Conservation (phyloP, 768 basidiomycete species). For the Coprinopsis marcescibilis region DNA sequence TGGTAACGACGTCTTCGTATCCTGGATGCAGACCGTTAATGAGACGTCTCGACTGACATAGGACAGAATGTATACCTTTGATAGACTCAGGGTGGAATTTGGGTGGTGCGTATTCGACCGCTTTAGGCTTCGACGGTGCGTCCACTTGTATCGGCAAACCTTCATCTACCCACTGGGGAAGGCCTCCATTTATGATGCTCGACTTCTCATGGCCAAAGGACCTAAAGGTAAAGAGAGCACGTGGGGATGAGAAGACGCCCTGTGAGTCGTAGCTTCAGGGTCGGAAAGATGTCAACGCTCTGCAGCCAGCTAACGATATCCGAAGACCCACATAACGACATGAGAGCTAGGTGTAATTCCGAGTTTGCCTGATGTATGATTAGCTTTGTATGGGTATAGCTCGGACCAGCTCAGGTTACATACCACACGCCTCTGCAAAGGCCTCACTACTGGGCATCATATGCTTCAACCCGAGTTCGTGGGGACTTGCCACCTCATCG, state of each 20-base stretch:
- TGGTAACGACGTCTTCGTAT: conserved; percentile 77
- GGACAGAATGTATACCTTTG: conserved; percentile 35
- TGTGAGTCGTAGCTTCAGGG: conserved; percentile 76
- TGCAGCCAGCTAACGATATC: not conserved
- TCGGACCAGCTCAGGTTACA: conserved; percentile 19
- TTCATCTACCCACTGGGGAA: conserved; percentile 74
- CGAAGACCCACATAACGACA: conserved; percentile 65
- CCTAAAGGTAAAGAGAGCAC: conserved; percentile 92
- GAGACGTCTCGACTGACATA: not conserved
- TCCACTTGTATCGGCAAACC: conserved; percentile 48
- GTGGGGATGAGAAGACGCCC: conserved; percentile 88
- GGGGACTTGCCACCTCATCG: conserved; percentile 69
- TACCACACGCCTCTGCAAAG: conserved; percentile 81
- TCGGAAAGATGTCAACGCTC: conserved; percentile 3
- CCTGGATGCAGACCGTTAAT: conserved; percentile 31
- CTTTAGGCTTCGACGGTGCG: conserved; percentile 20
- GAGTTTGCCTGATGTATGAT: conserved; percentile 41
- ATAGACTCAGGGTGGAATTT: conserved; percentile 43
- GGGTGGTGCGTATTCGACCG: conserved; percentile 47
- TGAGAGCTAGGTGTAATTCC: conserved; percentile 72
- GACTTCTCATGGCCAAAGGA: conserved; percentile 84
- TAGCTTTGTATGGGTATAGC: too few relatives aligned
- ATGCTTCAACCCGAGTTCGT: conserved; percentile 81
- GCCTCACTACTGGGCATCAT: conserved; percentile 78
- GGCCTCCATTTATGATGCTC: conserved; percentile 88